Base-by-base conservation (phyloP, 139 green algal genomes). In the Coelastrella sp. region DNA sequence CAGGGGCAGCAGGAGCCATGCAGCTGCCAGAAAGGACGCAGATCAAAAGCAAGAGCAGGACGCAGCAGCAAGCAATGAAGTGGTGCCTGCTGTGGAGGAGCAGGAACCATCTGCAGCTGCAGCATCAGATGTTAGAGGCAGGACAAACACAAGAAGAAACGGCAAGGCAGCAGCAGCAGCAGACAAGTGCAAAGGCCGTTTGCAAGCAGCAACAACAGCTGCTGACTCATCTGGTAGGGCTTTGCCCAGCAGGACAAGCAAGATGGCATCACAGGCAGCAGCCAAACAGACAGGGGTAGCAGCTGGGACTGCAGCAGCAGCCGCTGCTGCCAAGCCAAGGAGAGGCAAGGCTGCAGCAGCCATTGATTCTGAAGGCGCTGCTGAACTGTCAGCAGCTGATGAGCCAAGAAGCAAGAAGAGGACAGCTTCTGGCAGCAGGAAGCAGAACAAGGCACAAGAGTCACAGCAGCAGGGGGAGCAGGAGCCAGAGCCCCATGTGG, bases 331-430 rank as follows among this genome's bases (percentile, higher is more conserved):
- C 12, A 65, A 49, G 65, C 17, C 35, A 7, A 24, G 65, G 56
- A 17, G 66, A 7, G 83, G 83, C 68, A 88, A 87, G 82, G 82
- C 65, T 68, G 82, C 17, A 59, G 82, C 65, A 85, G 59, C 80
- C 12, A 17, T 49, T 25, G 80, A 17, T 8, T 61, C 83, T 65
- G 83, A 65, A 49, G 83, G 8, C 35, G 81, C n/a, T 73, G 82
- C 27, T 63, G 68, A 79, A 24, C 61, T 68, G 63, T 0, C 49
- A 63, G 63, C 35, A 8, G 83, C 12, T 22, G 58, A 9, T 60
- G n/a, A 80, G 59, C 22, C 15, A 15, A 20, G 35, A 19, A 25
- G 59, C 81, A 56, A 3, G 81, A 57, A 56, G 73, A 87, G 82
- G 82, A 60, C 61, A 78, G 63, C 14, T 59, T 8, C 12, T 8